Conservation (phyloP, 2,329 filamentous ascomycete genomes). For the Fusarium transvaalense region DNA sequence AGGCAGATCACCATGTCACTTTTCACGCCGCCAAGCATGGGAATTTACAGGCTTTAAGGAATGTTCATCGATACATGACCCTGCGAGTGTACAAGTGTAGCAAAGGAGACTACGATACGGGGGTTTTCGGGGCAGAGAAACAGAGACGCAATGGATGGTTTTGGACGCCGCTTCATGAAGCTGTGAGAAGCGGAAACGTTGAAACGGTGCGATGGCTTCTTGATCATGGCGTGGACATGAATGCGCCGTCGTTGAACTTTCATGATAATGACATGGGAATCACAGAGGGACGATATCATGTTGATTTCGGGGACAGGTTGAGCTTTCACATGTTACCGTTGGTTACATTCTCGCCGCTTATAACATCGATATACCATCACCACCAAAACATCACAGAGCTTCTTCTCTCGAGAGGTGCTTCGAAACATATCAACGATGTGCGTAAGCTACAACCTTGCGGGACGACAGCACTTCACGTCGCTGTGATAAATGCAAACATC, state of each 20-base stretch:
- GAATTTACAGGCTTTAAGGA: neutral
- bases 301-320: constrained; percentile 26
- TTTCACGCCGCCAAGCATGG: constrained; percentile 27
- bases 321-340: constrained; percentile 15
- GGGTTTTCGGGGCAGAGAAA: neutral
- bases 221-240: constrained; percentile 8
- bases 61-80: neutral
- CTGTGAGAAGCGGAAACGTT: constrained; percentile 4
- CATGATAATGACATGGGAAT: constrained; percentile 3
- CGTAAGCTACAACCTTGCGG: constrained; percentile 6
- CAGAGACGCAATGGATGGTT: constrained; percentile 11
- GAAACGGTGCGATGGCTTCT: constrained; percentile 21
- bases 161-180: constrained; percentile 5
- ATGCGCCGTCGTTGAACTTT: constrained; percentile 9
- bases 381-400: constrained; percentile 5
- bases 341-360: constrained; percentile 24
- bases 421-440: constrained; percentile 17
- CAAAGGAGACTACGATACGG: neutral
- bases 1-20: constrained; percentile 12
- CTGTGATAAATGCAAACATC: constrained; percentile 22
- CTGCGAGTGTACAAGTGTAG: neutral
- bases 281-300: neutral
- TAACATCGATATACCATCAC: constrained; percentile 17
- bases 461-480: constrained; percentile 24
- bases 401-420: constrained; percentile 21